These are phyloP conservation scores for Alternaria sp. DNA, from an alignment of 2,329 filamentous ascomycete genomes.

Conservation along the genomic window DNA sequence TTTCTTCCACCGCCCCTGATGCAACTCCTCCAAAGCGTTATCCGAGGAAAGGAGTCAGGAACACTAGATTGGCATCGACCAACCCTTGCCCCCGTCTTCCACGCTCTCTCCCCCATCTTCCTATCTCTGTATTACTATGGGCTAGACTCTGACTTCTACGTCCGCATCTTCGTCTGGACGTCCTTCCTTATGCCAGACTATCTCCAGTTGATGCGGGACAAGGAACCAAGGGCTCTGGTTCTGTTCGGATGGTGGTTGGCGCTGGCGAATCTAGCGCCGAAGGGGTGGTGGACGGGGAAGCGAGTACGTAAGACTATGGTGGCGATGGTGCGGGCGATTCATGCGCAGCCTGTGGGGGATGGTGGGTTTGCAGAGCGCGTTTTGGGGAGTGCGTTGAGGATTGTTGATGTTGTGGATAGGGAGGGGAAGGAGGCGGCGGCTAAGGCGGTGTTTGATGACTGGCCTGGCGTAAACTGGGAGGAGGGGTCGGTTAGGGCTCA, in stretches of 20 bases:
- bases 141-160: constrained; percentile 36
- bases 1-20: constrained; percentile 41
- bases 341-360: constrained; percentile 12
- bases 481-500: constrained; percentile 29
- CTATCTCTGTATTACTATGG: constrained; percentile 42
- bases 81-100: constrained; percentile 34
- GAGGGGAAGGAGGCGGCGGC: constrained; percentile 31
- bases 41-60: constrained; percentile 15
- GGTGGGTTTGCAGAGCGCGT: constrained; percentile 15
- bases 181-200: constrained; percentile 42
- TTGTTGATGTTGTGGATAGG: constrained; percentile 19
- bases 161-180: constrained; percentile 36
- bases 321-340: constrained; percentile 28
- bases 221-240: constrained; percentile 36
- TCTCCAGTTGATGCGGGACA: constrained; percentile 25
- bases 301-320: constrained; percentile 24
- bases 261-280: constrained; percentile 30
- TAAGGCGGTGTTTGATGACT: constrained; percentile 33
- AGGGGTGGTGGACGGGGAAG: constrained; percentile 32
- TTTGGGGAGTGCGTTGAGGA: constrained; percentile 27
- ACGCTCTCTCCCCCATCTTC: constrained; percentile 42
- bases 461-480: constrained; percentile 37
- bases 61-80: constrained; percentile 29
- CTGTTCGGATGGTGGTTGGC: constrained; percentile 41
- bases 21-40: constrained; percentile 25